phyloP scores from a whole-genome alignment of 1,284 basidiomycete genomes.

The Mycena citricolor region DNA sequence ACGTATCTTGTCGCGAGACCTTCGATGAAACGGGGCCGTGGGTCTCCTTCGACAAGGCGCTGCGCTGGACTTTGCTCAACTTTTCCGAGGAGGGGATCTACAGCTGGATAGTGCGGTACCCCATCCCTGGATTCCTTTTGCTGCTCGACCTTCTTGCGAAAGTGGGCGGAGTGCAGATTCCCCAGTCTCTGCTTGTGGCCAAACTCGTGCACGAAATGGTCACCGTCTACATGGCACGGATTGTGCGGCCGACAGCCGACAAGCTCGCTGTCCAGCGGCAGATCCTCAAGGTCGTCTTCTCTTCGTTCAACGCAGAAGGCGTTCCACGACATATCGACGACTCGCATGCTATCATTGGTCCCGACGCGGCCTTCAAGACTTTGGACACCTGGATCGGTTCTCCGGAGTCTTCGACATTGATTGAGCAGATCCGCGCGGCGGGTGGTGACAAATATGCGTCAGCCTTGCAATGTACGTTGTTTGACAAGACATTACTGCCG shows the following conservation, averaged over 20 bases:
- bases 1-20: constrained; percentile 19
- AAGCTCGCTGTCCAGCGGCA: constrained; percentile 15
- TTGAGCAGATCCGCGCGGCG: constrained; percentile 9
- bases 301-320: constrained; percentile 22
- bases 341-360: constrained; percentile 13
- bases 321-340: constrained; percentile 15
- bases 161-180: constrained; percentile 13
- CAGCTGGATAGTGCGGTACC: constrained; percentile 22
- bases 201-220: constrained; percentile 23
- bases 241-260: constrained; percentile 2
- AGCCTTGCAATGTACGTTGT: constrained; percentile 17
- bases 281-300: constrained; percentile 19
- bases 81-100: constrained; percentile 21
- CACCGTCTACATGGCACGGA: constrained; percentile 20
- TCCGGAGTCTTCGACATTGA: constrained; percentile 13
- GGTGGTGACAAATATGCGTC: constrained; percentile 16
- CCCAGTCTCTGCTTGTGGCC: constrained; percentile 13
- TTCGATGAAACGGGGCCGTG: constrained; percentile 21
- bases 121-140: constrained; percentile 19
- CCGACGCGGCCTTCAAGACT: constrained; percentile 12
- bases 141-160: constrained; percentile 19
- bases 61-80: constrained; percentile 18
- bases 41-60: constrained; percentile 18
- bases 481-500: no score
- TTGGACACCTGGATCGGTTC: constrained; percentile 13